These are phyloP conservation scores for Tulasnella sp. DNA, from an alignment of 768 basidiomycete genomes.

Conservation along the genomic window DNA sequence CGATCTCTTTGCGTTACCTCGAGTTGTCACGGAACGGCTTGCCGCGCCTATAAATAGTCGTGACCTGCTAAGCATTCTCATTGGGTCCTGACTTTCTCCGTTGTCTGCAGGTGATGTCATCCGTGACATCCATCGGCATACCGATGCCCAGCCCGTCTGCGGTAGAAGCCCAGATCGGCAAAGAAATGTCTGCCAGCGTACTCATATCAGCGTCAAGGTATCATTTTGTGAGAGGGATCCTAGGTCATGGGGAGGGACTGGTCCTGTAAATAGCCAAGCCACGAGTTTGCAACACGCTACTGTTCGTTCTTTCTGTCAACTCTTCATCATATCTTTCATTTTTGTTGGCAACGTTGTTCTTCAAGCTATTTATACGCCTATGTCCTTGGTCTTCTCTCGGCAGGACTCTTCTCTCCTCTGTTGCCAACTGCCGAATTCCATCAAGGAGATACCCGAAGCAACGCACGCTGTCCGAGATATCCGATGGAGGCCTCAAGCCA, in stretches of 20 bases:
- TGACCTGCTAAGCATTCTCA: not conserved
- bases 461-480: no score
- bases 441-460: no score
- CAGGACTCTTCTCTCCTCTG: not conserved
- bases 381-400: not conserved
- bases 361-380: not conserved
- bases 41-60: not conserved
- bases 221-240: not conserved
- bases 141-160: not conserved
- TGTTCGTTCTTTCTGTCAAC: not conserved
- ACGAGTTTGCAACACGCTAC: not conserved
- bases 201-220: not conserved
- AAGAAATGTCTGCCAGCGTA: not conserved
- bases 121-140: not conserved
- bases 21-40: not conserved
- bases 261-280: not conserved
- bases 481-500: no score
- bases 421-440: no score
- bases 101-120: not conserved
- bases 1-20: not conserved
- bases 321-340: not conserved
- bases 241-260: not conserved
- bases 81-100: not conserved
- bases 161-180: not conserved
- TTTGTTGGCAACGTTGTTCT: not conserved